Percentiles rank a stretch among this genome's conserved stretches.
Conservation (phyloP, 2,329 filamentous ascomycete genomes). For the Talaromyces pinophilus region DNA sequence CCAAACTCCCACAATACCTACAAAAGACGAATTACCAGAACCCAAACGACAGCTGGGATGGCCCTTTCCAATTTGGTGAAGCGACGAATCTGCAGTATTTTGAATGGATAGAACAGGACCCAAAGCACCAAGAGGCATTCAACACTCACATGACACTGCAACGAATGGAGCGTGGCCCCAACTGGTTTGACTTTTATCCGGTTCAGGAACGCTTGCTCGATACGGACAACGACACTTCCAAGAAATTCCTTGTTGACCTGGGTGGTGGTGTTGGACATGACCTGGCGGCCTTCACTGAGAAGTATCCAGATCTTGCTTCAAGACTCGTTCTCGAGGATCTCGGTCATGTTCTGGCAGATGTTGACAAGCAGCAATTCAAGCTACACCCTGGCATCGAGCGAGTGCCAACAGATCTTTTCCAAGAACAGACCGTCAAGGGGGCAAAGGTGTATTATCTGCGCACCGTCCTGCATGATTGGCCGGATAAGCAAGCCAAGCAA, state of each 20-base stretch:
- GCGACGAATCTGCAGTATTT: conserved; percentile 28
- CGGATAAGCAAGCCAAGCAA: conserved; percentile 28
- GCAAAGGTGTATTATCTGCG: conserved; percentile 31
- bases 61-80: neutral
- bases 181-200: conserved; percentile 29
- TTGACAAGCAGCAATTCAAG: conserved; percentile 23
- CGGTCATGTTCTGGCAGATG: conserved; percentile 1
- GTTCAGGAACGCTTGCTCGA: conserved; percentile 19
- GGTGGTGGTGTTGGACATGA: conserved; percentile 18
- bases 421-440: neutral
- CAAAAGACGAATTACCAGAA: neutral
- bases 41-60: neutral
- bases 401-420: neutral
- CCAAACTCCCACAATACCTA: neutral
- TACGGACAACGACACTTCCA: neutral
- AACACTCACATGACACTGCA: conserved; percentile 32
- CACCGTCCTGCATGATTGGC: conserved; percentile 33
- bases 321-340: conserved; percentile 11
- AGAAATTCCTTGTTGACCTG: conserved; percentile 1
- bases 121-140: conserved; percentile 29
- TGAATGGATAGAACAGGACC: conserved; percentile 30
- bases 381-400: conserved; percentile 27
- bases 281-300: neutral
- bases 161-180: neutral
- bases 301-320: neutral